Conservation (phyloP, 2,329 filamentous ascomycete species). For the Penicillium aurantiogriseum region DNA sequence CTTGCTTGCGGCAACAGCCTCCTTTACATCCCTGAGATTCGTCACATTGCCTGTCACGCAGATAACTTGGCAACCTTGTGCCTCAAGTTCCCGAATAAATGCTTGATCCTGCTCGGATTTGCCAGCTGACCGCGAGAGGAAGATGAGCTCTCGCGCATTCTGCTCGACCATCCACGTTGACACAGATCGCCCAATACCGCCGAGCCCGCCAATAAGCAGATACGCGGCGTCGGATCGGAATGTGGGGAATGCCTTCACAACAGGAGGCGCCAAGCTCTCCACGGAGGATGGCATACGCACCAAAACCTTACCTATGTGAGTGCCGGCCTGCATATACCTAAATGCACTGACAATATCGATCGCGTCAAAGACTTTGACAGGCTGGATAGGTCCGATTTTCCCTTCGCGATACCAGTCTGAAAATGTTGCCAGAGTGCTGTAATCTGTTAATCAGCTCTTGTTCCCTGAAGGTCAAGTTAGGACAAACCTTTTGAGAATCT, state of each 20-base stretch:
- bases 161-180: constrained; percentile 17
- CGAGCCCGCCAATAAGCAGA: constrained; percentile 14
- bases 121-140: constrained; percentile 10
- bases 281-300: constrained; percentile 6
- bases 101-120: neutral
- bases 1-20: neutral
- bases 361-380: constrained; percentile 9
- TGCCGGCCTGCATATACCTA: constrained; percentile 18
- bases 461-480: rapidly evolving
- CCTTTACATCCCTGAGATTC: neutral
- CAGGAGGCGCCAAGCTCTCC: neutral
- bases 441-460: neutral
- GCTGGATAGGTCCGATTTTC: constrained; percentile 3
- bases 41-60: constrained; percentile 4
- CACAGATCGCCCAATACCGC: constrained; percentile 12
- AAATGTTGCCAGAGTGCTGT: constrained; percentile 2
- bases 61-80: constrained; percentile 4
- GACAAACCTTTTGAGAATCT: constrained; percentile 1
- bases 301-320: constrained; percentile 20
- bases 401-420: constrained; percentile 6
- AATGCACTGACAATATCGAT: constrained; percentile 11
- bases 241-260: neutral
- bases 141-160: constrained; percentile 9
- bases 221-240: constrained; percentile 6
- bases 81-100: constrained; percentile 11